These are phyloP conservation scores for Circinella umbellata DNA, from an alignment of 371 early-diverging fungal species.

Conservation along the genomic window DNA sequence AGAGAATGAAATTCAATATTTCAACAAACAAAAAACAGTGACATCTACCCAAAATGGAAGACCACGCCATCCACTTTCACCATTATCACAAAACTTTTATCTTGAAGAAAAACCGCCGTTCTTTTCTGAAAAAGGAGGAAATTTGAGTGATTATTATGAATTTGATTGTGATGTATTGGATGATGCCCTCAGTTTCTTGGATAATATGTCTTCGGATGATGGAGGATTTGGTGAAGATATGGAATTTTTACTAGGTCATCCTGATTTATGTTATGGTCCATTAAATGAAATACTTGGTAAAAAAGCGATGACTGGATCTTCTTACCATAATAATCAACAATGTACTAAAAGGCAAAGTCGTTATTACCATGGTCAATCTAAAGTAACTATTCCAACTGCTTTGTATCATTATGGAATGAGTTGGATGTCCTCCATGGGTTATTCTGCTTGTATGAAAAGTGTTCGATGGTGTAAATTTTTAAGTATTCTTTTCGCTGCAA, in stretches of 20 bases:
- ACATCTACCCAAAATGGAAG: no score
- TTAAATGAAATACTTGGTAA: slow-evolving; percentile 10
- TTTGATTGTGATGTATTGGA: slow-evolving; percentile 35
- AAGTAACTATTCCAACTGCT: background rate
- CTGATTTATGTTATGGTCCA: slow-evolving; percentile 21
- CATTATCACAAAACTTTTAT: slow-evolving; percentile 11
- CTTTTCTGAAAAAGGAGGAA: background rate
- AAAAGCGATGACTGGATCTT: slow-evolving; percentile 28
- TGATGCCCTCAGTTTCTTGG: slow-evolving; percentile 34
- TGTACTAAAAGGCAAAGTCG: background rate
- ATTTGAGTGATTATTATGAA: background rate
- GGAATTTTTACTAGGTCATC: slow-evolving; percentile 20
- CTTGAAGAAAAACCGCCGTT: background rate
- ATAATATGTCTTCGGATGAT: slow-evolving; percentile 19
- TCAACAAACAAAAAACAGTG: no score
- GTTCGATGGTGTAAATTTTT: slow-evolving; percentile 68
- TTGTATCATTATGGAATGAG: slow-evolving; percentile 22
- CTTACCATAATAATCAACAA: background rate
- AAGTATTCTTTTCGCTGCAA: slow-evolving; percentile 55
- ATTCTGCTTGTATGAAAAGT: slow-evolving; percentile 5
- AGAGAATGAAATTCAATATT: background rate
- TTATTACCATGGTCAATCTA: slow-evolving; percentile 14
- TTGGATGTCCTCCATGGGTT: slow-evolving; percentile 7
- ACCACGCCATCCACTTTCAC: slow-evolving; percentile 29
- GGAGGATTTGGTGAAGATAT: slow-evolving; percentile 26